Conservation (phyloP, 805 yeast genomes). For the Kazachstania taianensis region DNA sequence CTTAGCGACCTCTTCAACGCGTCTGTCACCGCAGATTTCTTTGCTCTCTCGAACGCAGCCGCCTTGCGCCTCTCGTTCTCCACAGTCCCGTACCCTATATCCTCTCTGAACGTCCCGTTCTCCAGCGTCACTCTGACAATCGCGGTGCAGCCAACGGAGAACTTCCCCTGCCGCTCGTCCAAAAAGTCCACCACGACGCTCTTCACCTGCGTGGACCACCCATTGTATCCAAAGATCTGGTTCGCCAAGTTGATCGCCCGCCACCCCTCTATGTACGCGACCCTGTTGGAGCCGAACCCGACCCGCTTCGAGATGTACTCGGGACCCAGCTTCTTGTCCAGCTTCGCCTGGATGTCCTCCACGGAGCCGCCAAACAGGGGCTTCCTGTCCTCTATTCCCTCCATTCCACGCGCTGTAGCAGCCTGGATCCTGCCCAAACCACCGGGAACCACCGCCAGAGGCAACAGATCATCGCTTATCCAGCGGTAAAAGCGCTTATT, state of each 20-base stretch:
- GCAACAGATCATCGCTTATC: too few relatives aligned
- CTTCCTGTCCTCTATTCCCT: neutral
- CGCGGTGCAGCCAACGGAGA: constrained; percentile 58
- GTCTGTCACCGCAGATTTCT: constrained; percentile 77
- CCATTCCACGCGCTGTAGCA: too few relatives aligned
- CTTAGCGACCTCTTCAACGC: constrained; percentile 70
- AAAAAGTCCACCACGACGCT: constrained; percentile 58
- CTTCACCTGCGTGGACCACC: constrained; percentile 70
- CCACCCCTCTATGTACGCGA: constrained; percentile 78
- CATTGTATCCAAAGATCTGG: constrained; percentile 72
- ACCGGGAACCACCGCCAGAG: too few relatives aligned
- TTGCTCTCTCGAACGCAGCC: constrained; percentile 73
- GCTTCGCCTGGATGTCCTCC: constrained; percentile 30
- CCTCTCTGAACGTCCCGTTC: constrained; percentile 75
- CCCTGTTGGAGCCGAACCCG: constrained; percentile 61
- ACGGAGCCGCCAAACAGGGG: constrained; percentile 4
- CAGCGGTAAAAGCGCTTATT: too few relatives aligned
- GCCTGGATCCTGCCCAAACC: too few relatives aligned
- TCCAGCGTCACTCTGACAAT: constrained; percentile 62
- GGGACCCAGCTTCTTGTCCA: constrained; percentile 52
- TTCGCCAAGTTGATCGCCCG: constrained; percentile 71
- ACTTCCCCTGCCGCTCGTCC: constrained; percentile 51
- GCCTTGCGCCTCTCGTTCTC: constrained; percentile 66
- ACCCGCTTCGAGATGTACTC: constrained; percentile 68
- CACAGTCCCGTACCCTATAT: constrained; percentile 75